A percentile compares a stretch with the other conserved stretches of the same genome.
These are phyloP conservation scores for Juglanconis juglandina DNA, from an alignment of 2,329 filamentous ascomycete species.

Conservation along the genomic window DNA sequence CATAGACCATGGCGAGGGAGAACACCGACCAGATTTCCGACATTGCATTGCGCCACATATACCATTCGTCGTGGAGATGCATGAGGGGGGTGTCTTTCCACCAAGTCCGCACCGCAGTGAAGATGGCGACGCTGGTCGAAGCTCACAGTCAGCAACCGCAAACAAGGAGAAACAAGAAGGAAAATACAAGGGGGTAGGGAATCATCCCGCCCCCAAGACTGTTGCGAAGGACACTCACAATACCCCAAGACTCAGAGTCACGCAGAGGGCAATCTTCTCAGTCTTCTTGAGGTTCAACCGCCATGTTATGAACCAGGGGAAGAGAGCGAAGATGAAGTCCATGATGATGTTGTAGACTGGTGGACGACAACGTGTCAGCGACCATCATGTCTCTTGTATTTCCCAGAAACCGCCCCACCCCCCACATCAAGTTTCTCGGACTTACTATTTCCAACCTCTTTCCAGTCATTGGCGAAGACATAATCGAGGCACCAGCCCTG, in stretches of 20 bases:
- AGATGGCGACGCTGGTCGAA: conserved; percentile 38
- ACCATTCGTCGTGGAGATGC: conserved; percentile 37
- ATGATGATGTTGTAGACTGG: conserved; percentile 52
- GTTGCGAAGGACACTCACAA: conserved; percentile 28
- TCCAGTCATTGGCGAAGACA: conserved; percentile 40
- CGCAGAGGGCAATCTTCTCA: conserved; percentile 48
- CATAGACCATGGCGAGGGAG: conserved; percentile 17
- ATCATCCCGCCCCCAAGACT: background rate
- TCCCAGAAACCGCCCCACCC: background rate
- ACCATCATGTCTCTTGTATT: background rate
- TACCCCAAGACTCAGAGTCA: conserved; percentile 50
- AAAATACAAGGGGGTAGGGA: too few species aligned
- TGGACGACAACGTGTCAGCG: background rate
- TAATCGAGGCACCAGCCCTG: conserved; percentile 39
- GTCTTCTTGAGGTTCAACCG: conserved; percentile 43
- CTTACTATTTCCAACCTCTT: conserved; percentile 49
- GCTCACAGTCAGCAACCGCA: background rate
- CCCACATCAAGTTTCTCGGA: background rate
- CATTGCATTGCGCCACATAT: conserved; percentile 46
- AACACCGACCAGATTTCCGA: conserved; percentile 37
- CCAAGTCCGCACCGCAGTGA: conserved; percentile 43
- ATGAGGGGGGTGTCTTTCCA: conserved; percentile 48
- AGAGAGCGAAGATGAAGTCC: conserved; percentile 48
- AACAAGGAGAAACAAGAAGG: too few species aligned
- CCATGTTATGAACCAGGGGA: conserved; percentile 49